phyloP scores from a whole-genome alignment of 1,284 basidiomycete species.

The Austropuccinia psidii region DNA sequence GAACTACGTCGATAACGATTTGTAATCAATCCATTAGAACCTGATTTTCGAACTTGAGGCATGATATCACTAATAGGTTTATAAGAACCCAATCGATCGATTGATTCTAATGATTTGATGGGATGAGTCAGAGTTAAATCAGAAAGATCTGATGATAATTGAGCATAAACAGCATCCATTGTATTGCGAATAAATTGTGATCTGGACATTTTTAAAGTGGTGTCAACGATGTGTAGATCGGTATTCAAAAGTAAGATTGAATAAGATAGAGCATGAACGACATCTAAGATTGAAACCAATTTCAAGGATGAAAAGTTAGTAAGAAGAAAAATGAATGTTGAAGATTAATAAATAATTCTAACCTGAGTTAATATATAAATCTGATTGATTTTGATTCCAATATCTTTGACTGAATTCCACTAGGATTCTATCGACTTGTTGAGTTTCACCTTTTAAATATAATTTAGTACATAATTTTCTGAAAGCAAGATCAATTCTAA shows the following conservation, averaged over 20 bases:
- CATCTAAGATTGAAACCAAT: conserved; percentile 53
- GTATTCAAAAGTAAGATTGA: conserved; percentile 92
- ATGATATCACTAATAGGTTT: neutral
- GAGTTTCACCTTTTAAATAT: conserved; percentile 89
- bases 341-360: conserved; percentile 45
- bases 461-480: conserved; percentile 86
- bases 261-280: conserved; percentile 87
- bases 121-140: neutral
- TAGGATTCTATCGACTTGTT: conserved; percentile 93
- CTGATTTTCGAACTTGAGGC: neutral
- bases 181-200: conserved; percentile 89
- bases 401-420: conserved; percentile 81
- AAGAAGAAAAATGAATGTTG: neutral
- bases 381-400: conserved; percentile 77
- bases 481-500: conserved; percentile 82
- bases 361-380: conserved; percentile 74
- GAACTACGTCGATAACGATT: conserved; percentile 10
- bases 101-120: neutral
- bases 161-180: conserved; percentile 66
- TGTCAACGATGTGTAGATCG: conserved; percentile 89
- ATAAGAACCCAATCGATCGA: neutral
- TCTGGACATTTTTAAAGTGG: conserved; percentile 82
- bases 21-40: neutral
- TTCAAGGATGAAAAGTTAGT: neutral
- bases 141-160: neutral